Percentiles rank a stretch among this genome's conserved stretches.
Conservation (phyloP, 2,329 filamentous ascomycete species). For the Fusarium papillatum region DNA sequence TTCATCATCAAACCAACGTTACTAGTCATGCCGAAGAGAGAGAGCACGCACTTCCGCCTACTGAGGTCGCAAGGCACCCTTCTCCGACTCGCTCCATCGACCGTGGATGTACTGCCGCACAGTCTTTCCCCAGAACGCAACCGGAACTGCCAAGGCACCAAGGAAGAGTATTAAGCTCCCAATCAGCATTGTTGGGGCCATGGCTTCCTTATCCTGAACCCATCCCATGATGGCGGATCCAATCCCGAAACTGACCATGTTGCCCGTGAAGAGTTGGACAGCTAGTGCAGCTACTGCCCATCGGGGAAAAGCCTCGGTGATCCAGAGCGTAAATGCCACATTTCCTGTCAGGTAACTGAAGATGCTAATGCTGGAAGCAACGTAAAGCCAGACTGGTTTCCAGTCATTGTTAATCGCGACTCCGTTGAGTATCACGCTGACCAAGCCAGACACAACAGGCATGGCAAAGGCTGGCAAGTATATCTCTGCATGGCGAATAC, state of each 20-base stretch:
- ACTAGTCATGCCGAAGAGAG: neutral
- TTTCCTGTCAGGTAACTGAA: conserved; percentile 30
- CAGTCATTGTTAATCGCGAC: conserved; percentile 14
- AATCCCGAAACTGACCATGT: conserved; percentile 28
- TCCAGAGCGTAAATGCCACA: conserved; percentile 35
- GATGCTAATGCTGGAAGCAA: conserved; percentile 21
- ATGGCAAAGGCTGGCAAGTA: conserved; percentile 20
- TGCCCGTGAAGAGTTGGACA: conserved; percentile 25
- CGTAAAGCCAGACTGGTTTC: conserved; percentile 12
- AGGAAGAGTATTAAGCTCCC: conserved; percentile 7
- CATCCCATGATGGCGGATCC: conserved; percentile 18
- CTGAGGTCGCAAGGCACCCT: conserved; percentile 34
- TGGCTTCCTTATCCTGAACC: neutral
- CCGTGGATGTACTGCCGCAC: conserved; percentile 36
- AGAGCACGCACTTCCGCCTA: neutral
- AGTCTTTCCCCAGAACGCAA: conserved; percentile 34
- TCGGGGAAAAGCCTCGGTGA: conserved; percentile 31
- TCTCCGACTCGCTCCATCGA: conserved; percentile 33
- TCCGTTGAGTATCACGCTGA: conserved; percentile 21
- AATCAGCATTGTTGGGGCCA: conserved; percentile 25
- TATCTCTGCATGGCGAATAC: conserved; percentile 31
- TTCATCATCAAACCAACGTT: neutral
- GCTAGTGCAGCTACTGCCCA: conserved; percentile 29
- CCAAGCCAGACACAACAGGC: conserved; percentile 1
- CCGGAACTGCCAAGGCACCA: conserved; percentile 29